Evolutionary conservation across 371 early-diverging fungal species (phyloP), one percentile per base, ranked within the genome.

Genomic region (Mortierella sp.): DNA sequence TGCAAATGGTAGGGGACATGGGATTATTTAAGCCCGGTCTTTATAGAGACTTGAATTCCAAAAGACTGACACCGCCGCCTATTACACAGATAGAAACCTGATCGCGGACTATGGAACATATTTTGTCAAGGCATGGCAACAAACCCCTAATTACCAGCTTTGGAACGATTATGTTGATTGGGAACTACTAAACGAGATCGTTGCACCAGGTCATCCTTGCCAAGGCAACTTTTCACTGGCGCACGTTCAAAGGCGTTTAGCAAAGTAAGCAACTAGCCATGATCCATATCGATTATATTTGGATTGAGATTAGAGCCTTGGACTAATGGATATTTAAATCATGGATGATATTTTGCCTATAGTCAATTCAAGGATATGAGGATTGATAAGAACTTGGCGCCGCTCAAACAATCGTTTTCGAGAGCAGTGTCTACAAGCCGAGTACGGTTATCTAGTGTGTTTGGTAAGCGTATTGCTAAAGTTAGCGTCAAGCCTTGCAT

Each of bases 181-280:
- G 76, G 90, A 91, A 70, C 87, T 90, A 70, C 85, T 80, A 54
- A 75, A 88, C 59, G 91, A 89, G 61, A 88, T 90, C 64, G 86
- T 89, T 0, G 89, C 87, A n/a, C 91, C 94, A 34, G 90, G 91
- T 66, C 92, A 92, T 83, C 91, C 91, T 8, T 89, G 90, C 45
- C 89, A 88, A 76, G 92, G 92, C 34, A 85, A 88, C 57, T 79
- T 90, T 23, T 88, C 91, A 3, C 84, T 93, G 17, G 83, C 78
- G 0, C 89, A 89, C 57, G 85, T 93, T 45, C 91, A 91, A 72
- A 86, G 88, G 62, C 87, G 88, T 12, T 54, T 90, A 34, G 84
- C 89, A 83, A 90, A 90, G 89, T 88, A 86, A 75, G 86, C n/a
- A 5, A 35, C 8, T 31, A 17, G 1, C 23, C 13, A 15, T 45